These are phyloP conservation scores for Stygiomarasmius scandens DNA, from an alignment of 1,284 basidiomycete species.

Conservation along the genomic window DNA sequence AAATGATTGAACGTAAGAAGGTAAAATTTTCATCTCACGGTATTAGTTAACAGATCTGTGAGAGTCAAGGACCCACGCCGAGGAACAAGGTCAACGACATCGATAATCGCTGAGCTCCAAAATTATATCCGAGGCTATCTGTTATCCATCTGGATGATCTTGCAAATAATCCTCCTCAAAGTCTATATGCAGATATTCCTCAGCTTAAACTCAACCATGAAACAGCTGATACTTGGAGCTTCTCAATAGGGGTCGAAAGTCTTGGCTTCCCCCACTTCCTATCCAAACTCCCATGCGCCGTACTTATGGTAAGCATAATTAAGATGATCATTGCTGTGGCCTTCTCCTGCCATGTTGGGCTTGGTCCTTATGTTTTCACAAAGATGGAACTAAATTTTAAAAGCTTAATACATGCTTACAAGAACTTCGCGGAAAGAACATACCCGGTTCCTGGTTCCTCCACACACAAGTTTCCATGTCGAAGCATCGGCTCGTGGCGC, in stretches of 20 bases:
- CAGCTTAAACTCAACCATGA: too few species aligned
- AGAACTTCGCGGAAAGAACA: neutral
- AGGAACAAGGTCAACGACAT: neutral
- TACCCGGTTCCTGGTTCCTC: neutral
- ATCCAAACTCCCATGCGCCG: neutral
- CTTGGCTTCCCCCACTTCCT: neutral
- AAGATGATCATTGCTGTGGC: neutral
- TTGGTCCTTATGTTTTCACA: neutral
- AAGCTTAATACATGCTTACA: neutral
- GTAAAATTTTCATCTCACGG: conserved; percentile 18
- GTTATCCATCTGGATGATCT: neutral
- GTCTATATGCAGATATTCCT: too few species aligned
- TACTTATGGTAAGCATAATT: neutral
- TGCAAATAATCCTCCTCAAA: neutral
- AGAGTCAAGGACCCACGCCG: conserved; percentile 19
- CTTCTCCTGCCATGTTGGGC: neutral
- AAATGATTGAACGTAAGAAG: conserved; percentile 40
- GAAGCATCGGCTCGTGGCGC: neutral
- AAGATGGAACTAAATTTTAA: neutral
- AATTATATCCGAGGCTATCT: neutral
- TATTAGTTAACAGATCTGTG: conserved; percentile 10
- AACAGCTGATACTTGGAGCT: too few species aligned
- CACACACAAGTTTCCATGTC: neutral
- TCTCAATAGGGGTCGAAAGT: neutral
- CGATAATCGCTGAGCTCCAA: neutral